phyloP scores from a whole-genome alignment of 2,329 filamentous ascomycete genomes.

The Albophoma yamanashiensis region DNA sequence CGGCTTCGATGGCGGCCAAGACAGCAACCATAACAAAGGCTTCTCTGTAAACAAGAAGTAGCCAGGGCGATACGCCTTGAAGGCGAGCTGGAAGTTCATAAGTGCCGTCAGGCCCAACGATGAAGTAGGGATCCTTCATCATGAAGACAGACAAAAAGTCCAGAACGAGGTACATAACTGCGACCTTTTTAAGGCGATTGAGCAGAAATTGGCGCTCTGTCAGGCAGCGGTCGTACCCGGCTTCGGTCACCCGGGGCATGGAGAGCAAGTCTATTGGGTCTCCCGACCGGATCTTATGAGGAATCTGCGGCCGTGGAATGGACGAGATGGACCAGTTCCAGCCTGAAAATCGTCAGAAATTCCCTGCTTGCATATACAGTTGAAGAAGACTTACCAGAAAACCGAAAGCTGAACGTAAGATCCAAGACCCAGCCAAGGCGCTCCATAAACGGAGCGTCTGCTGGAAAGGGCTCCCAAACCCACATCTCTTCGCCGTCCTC shows the following conservation, averaged over 20 bases:
- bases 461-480: conserved; percentile 50
- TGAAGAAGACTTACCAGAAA: conserved; percentile 31
- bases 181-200: conserved; percentile 31
- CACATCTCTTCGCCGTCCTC: conserved; percentile 30
- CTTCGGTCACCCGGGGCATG: conserved; percentile 28
- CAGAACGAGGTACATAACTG: conserved; percentile 52
- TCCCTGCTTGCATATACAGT: neutral
- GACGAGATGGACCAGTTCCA: conserved; percentile 47
- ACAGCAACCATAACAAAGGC: conserved; percentile 45
- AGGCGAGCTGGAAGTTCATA: conserved; percentile 30
- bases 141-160: conserved; percentile 61
- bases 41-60: conserved; percentile 46
- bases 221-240: conserved; percentile 33
- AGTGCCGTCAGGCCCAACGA: conserved; percentile 34
- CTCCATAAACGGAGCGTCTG: conserved; percentile 32
- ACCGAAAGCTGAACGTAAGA: conserved; percentile 42
- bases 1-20: conserved; percentile 46
- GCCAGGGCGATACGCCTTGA: conserved; percentile 25
- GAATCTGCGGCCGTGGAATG: conserved; percentile 35
- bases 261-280: conserved; percentile 28
- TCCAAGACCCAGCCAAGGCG: conserved; percentile 47
- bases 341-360: conserved; percentile 20
- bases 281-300: conserved; percentile 18
- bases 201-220: conserved; percentile 34
- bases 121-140: conserved; percentile 71